Percentiles rank a stretch among this genome's conserved stretches.
Conservation (phyloP, 352 stramenopile genomes). For the Pythium periplocum region DNA sequence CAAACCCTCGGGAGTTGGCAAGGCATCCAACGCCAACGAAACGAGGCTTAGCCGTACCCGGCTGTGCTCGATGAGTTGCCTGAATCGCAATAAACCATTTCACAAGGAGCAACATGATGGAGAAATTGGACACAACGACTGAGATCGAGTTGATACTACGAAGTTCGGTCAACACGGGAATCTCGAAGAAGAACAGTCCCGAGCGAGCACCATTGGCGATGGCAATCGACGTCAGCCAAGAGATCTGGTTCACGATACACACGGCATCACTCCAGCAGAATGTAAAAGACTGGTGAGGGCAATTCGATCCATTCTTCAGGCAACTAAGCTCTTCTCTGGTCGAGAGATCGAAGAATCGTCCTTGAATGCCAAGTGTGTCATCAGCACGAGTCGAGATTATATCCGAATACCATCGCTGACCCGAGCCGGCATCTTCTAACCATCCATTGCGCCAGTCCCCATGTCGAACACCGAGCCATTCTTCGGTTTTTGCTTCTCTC, state of each 20-base stretch:
- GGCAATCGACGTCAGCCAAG: constrained; percentile 5
- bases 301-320: not conserved
- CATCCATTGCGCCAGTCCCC: constrained; percentile 32
- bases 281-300: not conserved
- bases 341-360: not conserved
- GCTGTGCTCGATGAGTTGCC: not conserved
- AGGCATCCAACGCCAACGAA: not conserved
- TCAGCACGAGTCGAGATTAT: constrained; percentile 10
- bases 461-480: constrained; percentile 16
- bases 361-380: constrained; percentile 3
- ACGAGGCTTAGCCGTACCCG: too few relatives aligned
- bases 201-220: constrained; percentile 22
- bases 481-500: constrained; percentile 12
- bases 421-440: constrained; percentile 16
- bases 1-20: constrained; percentile 7
- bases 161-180: not conserved
- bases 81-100: constrained; percentile 26
- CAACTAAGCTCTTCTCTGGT: constrained; percentile 16
- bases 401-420: constrained; percentile 15
- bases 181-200: constrained; percentile 25
- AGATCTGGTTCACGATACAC: not conserved
- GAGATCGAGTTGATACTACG: constrained; percentile 26
- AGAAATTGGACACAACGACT: constrained; percentile 30
- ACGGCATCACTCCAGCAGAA: constrained; percentile 9
- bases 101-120: constrained; percentile 18